These are phyloP conservation scores for Escallonia herrerae DNA, from an alignment of 129 eudicot genomes.

Conservation along the genomic window DNA sequence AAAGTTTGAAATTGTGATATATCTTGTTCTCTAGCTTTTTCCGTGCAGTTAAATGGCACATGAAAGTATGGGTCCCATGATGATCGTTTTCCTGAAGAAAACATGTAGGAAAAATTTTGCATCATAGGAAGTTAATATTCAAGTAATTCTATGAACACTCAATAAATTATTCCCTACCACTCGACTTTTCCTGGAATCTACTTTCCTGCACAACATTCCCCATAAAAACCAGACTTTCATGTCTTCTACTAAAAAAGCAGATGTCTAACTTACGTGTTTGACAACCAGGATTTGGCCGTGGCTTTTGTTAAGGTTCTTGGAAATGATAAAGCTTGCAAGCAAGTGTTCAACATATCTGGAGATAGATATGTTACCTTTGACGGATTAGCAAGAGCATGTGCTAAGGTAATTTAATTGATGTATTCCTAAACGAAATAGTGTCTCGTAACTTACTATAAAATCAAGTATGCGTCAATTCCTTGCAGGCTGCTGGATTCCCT, in stretches of 20 bases:
- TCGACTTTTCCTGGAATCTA: neutral
- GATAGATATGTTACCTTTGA: constrained; percentile 95
- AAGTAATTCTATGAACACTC: too few relatives aligned
- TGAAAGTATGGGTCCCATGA: too few relatives aligned
- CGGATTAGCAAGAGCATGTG: constrained; percentile 97
- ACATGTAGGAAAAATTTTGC: too few relatives aligned
- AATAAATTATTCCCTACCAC: neutral
- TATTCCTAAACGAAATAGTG: neutral
- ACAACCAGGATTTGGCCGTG: constrained; percentile 68
- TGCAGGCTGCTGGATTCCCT: constrained; percentile 98
- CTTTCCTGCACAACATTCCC: too few relatives aligned
- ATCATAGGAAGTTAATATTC: too few relatives aligned
- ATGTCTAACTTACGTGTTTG: neutral
- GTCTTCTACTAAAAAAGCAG: neutral
- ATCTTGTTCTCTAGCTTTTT: too few relatives aligned
- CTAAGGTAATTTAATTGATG: constrained; percentile 48
- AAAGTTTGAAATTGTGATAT: too few relatives aligned
- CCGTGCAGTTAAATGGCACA: too few relatives aligned
- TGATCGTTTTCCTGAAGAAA: too few relatives aligned
- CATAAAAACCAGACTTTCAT: neutral
- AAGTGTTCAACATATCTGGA: constrained; percentile 87
- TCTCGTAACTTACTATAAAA: neutral
- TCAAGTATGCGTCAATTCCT: constrained; percentile 3
- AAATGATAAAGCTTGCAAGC: constrained; percentile 82
- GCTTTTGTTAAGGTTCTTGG: constrained; percentile 84